Evolutionary conservation across 1,284 basidiomycete species (phyloP), one percentile per base, ranked within the genome.

Genomic region (Trametes polyzona): DNA sequence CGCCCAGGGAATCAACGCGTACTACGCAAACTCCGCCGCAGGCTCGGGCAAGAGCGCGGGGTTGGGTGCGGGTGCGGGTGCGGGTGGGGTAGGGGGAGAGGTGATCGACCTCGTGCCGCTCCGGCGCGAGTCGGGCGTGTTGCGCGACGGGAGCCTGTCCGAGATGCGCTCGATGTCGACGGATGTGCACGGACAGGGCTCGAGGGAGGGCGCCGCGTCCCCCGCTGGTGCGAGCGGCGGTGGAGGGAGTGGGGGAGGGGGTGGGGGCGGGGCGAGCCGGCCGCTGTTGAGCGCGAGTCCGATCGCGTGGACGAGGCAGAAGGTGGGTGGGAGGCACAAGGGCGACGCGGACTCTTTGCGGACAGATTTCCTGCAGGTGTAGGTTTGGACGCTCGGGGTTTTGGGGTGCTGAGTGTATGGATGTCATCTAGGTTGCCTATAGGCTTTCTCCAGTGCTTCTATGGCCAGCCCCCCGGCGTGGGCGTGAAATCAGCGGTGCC

Each of bases 341-440:
- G 65, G 64, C 29, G 67, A 68, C 47, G 67, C 63, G 61, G 67
- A 68, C 58, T 68, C 67, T 59, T 16, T 65, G 12, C 47, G 62
- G 62, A 68, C 65, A 47, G 65, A 68, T 42, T 68, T 68, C 26
- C 46, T 68, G 56, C 67, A 68, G 61, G 67, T 68, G 23, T 67
- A 36, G 24, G 10, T 37, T 16, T 6, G 33, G 33, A 6, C 16
- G 23, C 8, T n/a, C n/a, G n/a, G n/a, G n/a, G n/a, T n/a, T n/a
- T n/a, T n/a, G n/a, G n/a, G n/a, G n/a, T n/a, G n/a, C n/a, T n/a
- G n/a, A n/a, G n/a, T n/a, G n/a, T n/a, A n/a, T n/a, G n/a, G n/a
- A n/a, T n/a, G n/a, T n/a, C n/a, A n/a, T n/a, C n/a, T n/a, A n/a
- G n/a, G n/a, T n/a, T n/a, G n/a, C n/a, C n/a, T n/a, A n/a, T n/a